Evolutionary conservation across 768 basidiomycete genomes (phyloP).

Genomic region (Xerocomellus amylosporus): DNA sequence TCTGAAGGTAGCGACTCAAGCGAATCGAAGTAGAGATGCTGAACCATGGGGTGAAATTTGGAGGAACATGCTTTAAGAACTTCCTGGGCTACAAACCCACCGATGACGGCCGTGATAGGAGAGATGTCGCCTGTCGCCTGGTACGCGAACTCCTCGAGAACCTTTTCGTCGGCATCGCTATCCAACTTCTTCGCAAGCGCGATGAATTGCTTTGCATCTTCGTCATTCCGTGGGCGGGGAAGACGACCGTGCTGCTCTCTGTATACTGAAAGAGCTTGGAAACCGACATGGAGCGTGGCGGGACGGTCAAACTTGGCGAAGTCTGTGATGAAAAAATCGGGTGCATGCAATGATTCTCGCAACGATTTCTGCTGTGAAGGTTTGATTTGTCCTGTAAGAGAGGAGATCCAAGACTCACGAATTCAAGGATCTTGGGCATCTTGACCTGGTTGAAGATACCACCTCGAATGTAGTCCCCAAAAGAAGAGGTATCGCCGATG

Average conservation of each 20-base stretch:
- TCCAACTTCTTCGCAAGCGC: slow-evolving; percentile 76
- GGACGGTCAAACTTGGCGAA: slow-evolving; percentile 97
- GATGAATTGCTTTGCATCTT: slow-evolving; percentile 75
- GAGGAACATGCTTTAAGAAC: slow-evolving; percentile 95
- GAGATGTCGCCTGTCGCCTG: slow-evolving; percentile 90
- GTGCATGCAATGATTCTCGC: slow-evolving; percentile 73
- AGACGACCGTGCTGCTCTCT: slow-evolving; percentile 58
- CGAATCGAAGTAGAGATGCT: slow-evolving; percentile 96
- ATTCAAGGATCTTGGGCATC: slow-evolving; percentile 95
- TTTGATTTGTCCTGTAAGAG: background rate
- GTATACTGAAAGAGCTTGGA: slow-evolving; percentile 90
- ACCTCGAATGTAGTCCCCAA: slow-evolving; percentile 77
- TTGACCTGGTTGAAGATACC: slow-evolving; percentile 98
- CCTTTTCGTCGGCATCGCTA: slow-evolving; percentile 73
- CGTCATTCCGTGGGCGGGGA: slow-evolving; percentile 77
- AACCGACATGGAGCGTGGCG: slow-evolving; percentile 84
- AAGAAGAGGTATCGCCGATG: slow-evolving; percentile 84
- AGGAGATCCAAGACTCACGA: slow-evolving; percentile 53
- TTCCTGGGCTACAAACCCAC: slow-evolving; percentile 98
- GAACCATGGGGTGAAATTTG: slow-evolving; percentile 96
- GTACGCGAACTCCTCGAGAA: slow-evolving; percentile 81
- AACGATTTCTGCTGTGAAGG: slow-evolving; percentile 74
- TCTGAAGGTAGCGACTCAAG: slow-evolving; percentile 84
- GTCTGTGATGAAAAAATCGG: slow-evolving; percentile 92
- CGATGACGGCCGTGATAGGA: slow-evolving; percentile 89